Evolutionary conservation across 2,329 filamentous ascomycete species (phyloP).

Genomic region (Fusarium nodosum): DNA sequence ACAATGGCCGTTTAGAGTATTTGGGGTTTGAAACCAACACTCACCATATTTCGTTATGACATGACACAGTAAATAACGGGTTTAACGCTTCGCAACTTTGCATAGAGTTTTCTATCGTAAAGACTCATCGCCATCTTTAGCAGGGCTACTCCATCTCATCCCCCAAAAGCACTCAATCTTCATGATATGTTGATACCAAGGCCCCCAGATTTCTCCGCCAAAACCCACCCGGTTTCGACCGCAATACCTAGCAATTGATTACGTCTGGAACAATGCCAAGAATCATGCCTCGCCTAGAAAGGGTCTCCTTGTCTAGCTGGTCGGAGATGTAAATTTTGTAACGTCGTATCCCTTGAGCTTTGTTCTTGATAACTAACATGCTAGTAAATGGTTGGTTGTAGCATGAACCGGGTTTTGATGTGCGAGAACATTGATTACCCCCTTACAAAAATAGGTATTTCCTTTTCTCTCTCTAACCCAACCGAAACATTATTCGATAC

Average conservation of each 20-base stretch:
- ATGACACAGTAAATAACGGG: conserved; percentile 32
- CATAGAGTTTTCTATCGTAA: not conserved
- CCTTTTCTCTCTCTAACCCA: not conserved
- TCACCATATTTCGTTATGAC: not conserved
- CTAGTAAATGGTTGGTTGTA: conserved; percentile 18
- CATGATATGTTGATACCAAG: not conserved
- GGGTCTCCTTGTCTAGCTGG: not conserved
- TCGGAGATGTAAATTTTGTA: conserved; percentile 35
- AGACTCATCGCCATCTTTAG: conserved; percentile 2
- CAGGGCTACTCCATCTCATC: not conserved
- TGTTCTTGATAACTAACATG: conserved; percentile 8
- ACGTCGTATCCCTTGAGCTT: conserved; percentile 12
- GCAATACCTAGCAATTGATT: not conserved
- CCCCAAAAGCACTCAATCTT: conserved; percentile 10
- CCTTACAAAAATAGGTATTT: conserved; percentile 17
- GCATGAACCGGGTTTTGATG: conserved; percentile 41
- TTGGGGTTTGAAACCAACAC: conserved; percentile 18
- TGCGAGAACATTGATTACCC: conserved; percentile 31
- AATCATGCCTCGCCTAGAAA: conserved; percentile 1
- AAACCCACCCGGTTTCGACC: conserved; percentile 25
- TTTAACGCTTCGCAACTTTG: conserved; percentile 14
- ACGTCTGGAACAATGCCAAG: conserved; percentile 10
- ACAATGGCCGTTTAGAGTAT: conserved; percentile 9
- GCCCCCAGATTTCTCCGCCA: conserved; percentile 16
- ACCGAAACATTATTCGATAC: conserved; percentile 2